Evolutionary conservation across 257 asterid species (phyloP).

Genomic region (Solanum virginianum): DNA sequence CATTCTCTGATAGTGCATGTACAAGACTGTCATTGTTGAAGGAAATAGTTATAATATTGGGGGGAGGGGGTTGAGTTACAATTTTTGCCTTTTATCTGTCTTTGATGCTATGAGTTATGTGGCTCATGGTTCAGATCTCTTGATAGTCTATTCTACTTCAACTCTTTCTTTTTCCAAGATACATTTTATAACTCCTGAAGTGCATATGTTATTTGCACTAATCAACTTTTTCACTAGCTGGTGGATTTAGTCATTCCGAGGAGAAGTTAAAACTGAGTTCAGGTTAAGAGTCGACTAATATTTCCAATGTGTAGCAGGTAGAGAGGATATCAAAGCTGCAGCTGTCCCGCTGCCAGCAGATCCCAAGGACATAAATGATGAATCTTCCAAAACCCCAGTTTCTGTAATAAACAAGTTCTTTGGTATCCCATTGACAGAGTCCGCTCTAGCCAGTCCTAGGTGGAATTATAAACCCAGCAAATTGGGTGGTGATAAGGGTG

Average conservation of each 20-base stretch:
- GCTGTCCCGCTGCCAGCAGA: slow-evolving; percentile 27
- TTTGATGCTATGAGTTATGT: neutral
- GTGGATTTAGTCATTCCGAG: neutral
- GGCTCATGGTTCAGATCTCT: neutral
- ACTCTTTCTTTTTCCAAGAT: neutral
- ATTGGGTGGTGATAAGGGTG: slow-evolving; percentile 22
- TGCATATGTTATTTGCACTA: too few species aligned
- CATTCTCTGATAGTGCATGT: neutral
- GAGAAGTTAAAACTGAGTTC: neutral
- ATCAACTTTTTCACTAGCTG: neutral
- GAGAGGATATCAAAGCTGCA: slow-evolving; percentile 29
- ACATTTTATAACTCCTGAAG: too few species aligned
- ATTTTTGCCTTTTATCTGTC: neutral
- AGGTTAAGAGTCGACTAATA: neutral
- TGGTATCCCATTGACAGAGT: slow-evolving; percentile 51
- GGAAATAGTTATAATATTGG: neutral
- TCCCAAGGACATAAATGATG: slow-evolving; percentile 33
- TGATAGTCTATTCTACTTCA: neutral
- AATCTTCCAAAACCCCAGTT: slow-evolving; percentile 33
- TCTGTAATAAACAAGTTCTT: slow-evolving; percentile 47
- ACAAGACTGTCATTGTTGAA: neutral
- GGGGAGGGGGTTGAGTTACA: neutral
- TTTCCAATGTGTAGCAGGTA: slow-evolving; percentile 24
- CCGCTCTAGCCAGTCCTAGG: slow-evolving; percentile 73
- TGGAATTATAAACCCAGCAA: slow-evolving; percentile 27